Evolutionary conservation across 208 protist species (phyloP), one percentile per base, ranked within the genome.

Genomic region (Angomonas ambiguus): DNA sequence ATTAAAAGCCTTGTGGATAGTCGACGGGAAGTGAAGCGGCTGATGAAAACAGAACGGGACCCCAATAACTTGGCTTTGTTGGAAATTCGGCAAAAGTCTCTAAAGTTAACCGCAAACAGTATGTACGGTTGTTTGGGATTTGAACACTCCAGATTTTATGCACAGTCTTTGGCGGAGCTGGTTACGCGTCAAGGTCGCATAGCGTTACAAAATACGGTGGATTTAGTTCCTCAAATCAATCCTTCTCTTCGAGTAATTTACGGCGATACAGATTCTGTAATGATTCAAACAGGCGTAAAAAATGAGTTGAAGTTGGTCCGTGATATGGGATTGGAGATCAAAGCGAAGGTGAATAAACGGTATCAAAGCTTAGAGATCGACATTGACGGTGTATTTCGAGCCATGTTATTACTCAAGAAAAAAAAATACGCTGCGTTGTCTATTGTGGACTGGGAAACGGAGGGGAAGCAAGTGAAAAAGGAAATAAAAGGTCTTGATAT

Each of bases 41-140:
- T 97, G 27, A 95, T 99, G 83, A 94, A 96, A 69, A 62, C 32
- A 1, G 95, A 98, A 75, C 78, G 62, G 27, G 87, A 99, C 56
- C 38, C 79, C 16, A 79, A 76, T 66, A 83, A 82, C 57, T 71
- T 87, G 28, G 86, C 90, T 18, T 80, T 97, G 71, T 80, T 98
- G 4, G 92, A 99, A 79, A 98, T 99, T 67, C 86, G 96, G 13
- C 98, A 99, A 83, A 95, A 97, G 62, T 97, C 97, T 5, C 83
- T 99, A 13, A 99, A 99, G 83, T 85, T 99, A 33, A 98, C 97
- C 4, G 98, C 98, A 11, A 99, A 99, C 79, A 96, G 84, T 58
- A 98, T 99, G 93, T 99, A 99, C 88, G 99, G 99, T 63, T 99
- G 98, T 77, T 87, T 99, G 1, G 99, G 99, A 42, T 99, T 99